These are phyloP conservation scores for Xylariaceae sp. DNA, from an alignment of 2,329 filamentous ascomycete genomes.

Conservation along the genomic window DNA sequence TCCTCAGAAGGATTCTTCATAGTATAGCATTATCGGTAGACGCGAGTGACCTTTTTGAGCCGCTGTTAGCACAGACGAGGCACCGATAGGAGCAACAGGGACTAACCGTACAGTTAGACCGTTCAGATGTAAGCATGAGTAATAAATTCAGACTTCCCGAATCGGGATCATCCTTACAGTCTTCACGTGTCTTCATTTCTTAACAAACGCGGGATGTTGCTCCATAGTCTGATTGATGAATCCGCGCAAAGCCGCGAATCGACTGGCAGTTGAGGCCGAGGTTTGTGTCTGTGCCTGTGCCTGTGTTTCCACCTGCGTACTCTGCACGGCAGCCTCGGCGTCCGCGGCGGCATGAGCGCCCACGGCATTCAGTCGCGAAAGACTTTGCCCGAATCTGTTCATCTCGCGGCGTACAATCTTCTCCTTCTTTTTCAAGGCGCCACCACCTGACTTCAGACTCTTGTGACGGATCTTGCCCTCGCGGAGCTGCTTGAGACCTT, in stretches of 20 bases:
- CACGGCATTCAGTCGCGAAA: conserved; percentile 65
- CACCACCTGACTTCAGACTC: conserved; percentile 70
- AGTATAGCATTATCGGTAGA: no score
- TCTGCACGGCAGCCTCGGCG: conserved; percentile 15
- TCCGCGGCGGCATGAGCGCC: conserved; percentile 1
- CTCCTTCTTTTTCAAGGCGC: conserved; percentile 80
- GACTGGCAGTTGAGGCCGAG: conserved; percentile 44
- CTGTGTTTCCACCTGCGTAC: conserved; percentile 13
- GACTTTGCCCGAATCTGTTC: conserved; percentile 76
- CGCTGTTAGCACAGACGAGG: no score
- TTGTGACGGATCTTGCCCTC: conserved; percentile 67
- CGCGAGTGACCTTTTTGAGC: no score
- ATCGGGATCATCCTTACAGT: no score
- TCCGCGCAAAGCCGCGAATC: conserved; percentile 77
- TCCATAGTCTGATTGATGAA: conserved; percentile 89
- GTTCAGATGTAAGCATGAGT: no score
- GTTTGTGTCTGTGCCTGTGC: conserved; percentile 8
- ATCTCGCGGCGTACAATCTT: conserved; percentile 75
- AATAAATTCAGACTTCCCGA: no score
- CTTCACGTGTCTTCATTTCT: conserved; percentile 11
- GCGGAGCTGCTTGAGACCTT: conserved; percentile 35
- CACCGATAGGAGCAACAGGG: no score
- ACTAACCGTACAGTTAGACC: no score
- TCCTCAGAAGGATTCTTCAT: no score
- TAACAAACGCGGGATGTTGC: conserved; percentile 72